Evolutionary conservation across 83 land plant genomes (phyloP).

Genomic region (Picea abies): DNA sequence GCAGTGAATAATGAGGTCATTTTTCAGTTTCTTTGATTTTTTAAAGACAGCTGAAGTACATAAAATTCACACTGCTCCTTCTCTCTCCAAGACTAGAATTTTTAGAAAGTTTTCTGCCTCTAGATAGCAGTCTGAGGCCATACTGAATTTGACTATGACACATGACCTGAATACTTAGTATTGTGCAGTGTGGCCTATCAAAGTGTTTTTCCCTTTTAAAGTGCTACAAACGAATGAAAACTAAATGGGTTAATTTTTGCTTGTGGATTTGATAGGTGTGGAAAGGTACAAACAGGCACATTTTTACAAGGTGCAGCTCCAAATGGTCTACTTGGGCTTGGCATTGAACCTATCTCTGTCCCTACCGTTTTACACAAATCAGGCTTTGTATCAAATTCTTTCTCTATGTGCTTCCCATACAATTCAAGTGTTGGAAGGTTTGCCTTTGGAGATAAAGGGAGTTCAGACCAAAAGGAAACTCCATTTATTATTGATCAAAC

Average conservation of each 20-base stretch:
- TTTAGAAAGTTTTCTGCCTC: not conserved
- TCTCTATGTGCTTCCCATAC: conserved; percentile 86
- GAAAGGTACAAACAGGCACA: conserved; percentile 82
- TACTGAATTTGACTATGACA: not conserved
- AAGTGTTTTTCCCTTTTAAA: not conserved
- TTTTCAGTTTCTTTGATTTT: no score
- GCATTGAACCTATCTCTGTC: conserved; percentile 69
- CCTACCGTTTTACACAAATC: conserved; percentile 76
- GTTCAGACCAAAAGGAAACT: no score
- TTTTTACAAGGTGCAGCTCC: conserved; percentile 89
- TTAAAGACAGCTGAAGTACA: not conserved
- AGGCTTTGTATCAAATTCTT: conserved; percentile 67
- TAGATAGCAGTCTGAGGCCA: no score
- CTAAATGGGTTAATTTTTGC: no score
- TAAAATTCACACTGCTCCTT: not conserved
- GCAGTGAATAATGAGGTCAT: no score
- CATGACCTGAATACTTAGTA: not conserved
- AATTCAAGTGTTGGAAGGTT: conserved; percentile 72
- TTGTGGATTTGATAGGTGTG: conserved; percentile 43
- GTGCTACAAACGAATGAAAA: no score
- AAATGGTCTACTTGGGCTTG: conserved; percentile 93
- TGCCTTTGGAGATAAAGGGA: conserved; percentile 83
- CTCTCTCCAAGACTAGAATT: not conserved
- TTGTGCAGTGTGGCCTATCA: not conserved
- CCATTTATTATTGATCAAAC: conserved; percentile 37